Conservation (phyloP, 2,329 filamentous ascomycete genomes). For the Ophiosphaerella narmari region DNA sequence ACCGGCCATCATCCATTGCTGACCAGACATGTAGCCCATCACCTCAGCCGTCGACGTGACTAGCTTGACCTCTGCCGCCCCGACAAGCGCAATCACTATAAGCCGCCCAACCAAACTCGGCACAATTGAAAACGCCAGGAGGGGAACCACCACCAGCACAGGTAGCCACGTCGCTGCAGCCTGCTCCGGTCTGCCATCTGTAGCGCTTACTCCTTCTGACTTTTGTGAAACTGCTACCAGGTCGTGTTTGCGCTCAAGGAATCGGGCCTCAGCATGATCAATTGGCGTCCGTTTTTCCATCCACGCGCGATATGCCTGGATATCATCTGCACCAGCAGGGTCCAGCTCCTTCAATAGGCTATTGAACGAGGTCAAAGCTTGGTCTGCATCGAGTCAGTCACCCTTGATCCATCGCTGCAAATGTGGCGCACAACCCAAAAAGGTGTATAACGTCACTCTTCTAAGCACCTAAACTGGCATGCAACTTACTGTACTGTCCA, state of each 20-base stretch:
- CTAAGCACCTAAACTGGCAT: background rate
- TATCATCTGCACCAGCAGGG: conserved; percentile 57
- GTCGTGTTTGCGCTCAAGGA: conserved; percentile 62
- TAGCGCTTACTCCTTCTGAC: conserved; percentile 19
- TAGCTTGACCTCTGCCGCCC: conserved; percentile 41
- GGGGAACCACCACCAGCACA: conserved; percentile 46
- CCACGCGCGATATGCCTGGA: conserved; percentile 60
- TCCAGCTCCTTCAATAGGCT: conserved; percentile 57
- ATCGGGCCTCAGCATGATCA: conserved; percentile 62
- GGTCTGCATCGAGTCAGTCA: conserved; percentile 36
- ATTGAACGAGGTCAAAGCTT: conserved; percentile 64
- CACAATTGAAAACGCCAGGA: conserved; percentile 50
- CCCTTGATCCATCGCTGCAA: conserved; percentile 4
- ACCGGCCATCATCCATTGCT: conserved; percentile 48
- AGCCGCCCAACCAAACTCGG: conserved; percentile 48
- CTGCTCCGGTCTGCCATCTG: conserved; percentile 22
- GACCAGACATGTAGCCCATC: conserved; percentile 38
- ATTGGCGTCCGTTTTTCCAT: conserved; percentile 61
- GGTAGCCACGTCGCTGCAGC: conserved; percentile 42
- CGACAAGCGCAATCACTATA: conserved; percentile 46
- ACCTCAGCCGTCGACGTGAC: conserved; percentile 42
- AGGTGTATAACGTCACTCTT: background rate
- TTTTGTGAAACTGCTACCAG: conserved; percentile 52
- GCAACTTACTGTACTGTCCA: conserved; percentile 65
- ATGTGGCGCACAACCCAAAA: background rate